Base-by-base conservation (phyloP, 2,329 filamentous ascomycete species). In the Aspergillus sp. region DNA sequence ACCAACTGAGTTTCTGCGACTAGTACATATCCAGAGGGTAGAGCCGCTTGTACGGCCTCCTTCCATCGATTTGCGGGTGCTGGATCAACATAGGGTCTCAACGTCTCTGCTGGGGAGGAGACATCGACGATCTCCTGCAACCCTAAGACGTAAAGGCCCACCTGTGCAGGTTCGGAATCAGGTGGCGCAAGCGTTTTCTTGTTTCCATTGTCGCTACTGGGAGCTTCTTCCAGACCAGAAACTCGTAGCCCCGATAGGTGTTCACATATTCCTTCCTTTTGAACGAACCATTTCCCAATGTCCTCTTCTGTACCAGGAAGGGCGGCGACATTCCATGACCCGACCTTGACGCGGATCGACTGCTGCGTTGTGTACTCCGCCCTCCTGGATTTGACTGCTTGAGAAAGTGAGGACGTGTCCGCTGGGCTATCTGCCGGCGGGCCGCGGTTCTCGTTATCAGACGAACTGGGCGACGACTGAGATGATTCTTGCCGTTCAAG, bases 51-150 rank as follows among this genome's bases (percentile, higher is more conserved):
- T 45, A 97, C 74, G 0, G 88, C 86, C 13, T 82, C 81, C 71
- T 91, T 92, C 91, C 91, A 99, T 71, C 86, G 89, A 43, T 84
- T 85, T 25, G 86, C 83, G 1, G 86, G 81, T 4, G 80, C 81
- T 0, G 86, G 82, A 64, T 97, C 91, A 2, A 84, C 84, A 65
- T 89, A 96, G 5, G 84, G 83, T 54, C 84, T 83, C 62, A 96
- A 78, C 47, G 92, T 91, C 66, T 95, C 90, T 21, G 87, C 82
- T 3, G 91, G 84, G 29, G 88, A 87, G 21, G 86, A 88, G 52
- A 99, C 80, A 68, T 96, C 91, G 10, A 97, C 88, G 21, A 97
- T 85, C 73, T 99, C 94, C 67, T 99, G 94, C 50, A 99, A 74
- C 0, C 91, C 93, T 6, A 99, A 78, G 0, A 92, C 89, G 66